Evolutionary conservation across 176 grass and related monocot species (phyloP).

Genomic region (Aegilops umbellulata): DNA sequence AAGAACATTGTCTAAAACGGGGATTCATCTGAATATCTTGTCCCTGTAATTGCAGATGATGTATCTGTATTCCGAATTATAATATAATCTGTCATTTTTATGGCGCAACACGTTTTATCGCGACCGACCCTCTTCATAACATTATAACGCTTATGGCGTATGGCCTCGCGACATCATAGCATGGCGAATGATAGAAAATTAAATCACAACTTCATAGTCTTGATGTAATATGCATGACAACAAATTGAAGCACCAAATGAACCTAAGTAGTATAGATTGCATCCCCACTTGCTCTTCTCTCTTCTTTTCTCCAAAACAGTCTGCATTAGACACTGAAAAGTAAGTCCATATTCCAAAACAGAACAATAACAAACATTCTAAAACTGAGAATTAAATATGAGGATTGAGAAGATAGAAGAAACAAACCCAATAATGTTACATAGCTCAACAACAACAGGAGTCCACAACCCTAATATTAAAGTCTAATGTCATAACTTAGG

Average conservation of each 20-base stretch:
- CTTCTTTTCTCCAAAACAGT: background rate
- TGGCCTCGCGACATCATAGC: too few species aligned
- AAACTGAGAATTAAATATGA: background rate
- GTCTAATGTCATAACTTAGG: background rate
- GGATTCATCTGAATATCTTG: too few species aligned
- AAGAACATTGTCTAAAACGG: too few species aligned
- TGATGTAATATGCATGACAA: too few species aligned
- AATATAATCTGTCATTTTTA: too few species aligned
- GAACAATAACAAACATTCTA: background rate
- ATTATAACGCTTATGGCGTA: too few species aligned
- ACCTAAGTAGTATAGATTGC: background rate
- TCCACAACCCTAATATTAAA: background rate
- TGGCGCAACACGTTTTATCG: too few species aligned
- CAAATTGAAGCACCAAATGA: background rate
- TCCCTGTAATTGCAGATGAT: too few species aligned
- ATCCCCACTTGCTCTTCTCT: background rate
- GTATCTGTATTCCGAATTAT: too few species aligned
- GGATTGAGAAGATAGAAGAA: background rate
- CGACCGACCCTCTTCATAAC: too few species aligned
- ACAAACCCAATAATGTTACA: background rate
- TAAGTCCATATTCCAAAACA: background rate
- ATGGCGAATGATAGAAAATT: too few species aligned
- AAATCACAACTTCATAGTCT: too few species aligned
- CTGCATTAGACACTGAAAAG: background rate
- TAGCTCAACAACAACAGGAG: background rate